Evolutionary conservation across 2,329 filamentous ascomycete species (phyloP).

Genomic region (Alternaria tenuissima): DNA sequence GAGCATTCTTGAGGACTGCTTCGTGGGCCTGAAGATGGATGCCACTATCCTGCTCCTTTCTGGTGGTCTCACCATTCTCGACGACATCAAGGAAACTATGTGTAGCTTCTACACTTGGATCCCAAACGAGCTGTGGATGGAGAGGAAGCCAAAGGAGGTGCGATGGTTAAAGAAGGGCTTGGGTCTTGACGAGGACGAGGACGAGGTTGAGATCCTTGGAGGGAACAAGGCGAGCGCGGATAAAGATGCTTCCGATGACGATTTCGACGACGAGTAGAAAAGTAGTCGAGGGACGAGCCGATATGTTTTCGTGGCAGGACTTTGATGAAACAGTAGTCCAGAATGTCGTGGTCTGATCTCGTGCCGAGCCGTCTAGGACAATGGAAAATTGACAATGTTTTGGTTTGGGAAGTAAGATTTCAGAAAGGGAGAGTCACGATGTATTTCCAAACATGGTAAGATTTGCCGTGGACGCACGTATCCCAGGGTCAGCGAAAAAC

Average conservation of each 20-base stretch:
- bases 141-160: conserved; percentile 39
- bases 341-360: background rate
- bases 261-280: conserved; percentile 28
- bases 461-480: background rate
- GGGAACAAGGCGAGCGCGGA: conserved; percentile 14
- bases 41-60: conserved; percentile 40
- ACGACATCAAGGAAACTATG: conserved; percentile 50
- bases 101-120: conserved; percentile 57
- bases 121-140: conserved; percentile 54
- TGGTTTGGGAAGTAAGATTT: conserved; percentile 1
- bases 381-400: background rate
- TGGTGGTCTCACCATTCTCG: conserved; percentile 43
- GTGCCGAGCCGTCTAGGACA: background rate
- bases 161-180: conserved; percentile 33
- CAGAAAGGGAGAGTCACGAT: background rate
- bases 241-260: conserved; percentile 20
- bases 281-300: conserved; percentile 6
- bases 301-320: background rate
- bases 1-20: conserved; percentile 63
- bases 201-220: conserved; percentile 16
- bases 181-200: conserved; percentile 27
- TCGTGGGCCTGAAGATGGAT: conserved; percentile 63
- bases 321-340: conserved; percentile 4
- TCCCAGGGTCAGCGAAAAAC: background rate
- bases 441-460: background rate